Evolutionary conservation across 495 filamentous ascomycete species (phyloP).

Genomic region (Neurospora sp.): DNA sequence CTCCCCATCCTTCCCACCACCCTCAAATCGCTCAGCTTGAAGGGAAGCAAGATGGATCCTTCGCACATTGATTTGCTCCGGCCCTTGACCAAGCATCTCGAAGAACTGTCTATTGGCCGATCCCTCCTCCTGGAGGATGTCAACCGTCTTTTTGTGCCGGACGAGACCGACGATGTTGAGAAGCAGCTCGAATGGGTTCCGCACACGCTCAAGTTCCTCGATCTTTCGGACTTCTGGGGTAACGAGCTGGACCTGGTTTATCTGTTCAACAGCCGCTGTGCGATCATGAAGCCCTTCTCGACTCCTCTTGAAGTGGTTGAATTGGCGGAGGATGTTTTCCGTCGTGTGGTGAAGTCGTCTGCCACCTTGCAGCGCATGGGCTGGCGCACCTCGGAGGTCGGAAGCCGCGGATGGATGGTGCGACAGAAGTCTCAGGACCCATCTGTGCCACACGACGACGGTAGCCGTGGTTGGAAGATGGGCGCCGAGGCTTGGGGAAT

Average conservation of each 20-base stretch:
- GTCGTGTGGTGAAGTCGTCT: conserved; percentile 45
- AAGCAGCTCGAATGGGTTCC: conserved; percentile 42
- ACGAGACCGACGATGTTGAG: conserved; percentile 24
- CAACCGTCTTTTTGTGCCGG: conserved; percentile 44
- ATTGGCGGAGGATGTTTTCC: conserved; percentile 59
- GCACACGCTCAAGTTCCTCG: conserved; percentile 65
- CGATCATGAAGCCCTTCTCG: conserved; percentile 50
- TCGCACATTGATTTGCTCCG: conserved; percentile 54
- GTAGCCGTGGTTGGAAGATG: conserved; percentile 71
- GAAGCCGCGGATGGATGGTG: conserved; percentile 59
- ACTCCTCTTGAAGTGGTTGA: conserved; percentile 75
- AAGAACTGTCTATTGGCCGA: conserved; percentile 68
- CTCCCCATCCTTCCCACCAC: conserved; percentile 58
- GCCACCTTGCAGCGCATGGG: conserved; percentile 37
- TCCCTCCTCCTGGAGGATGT: conserved; percentile 57
- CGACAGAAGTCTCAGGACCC: conserved; percentile 25
- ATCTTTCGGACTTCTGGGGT: conserved; percentile 53
- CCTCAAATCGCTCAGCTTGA: conserved; percentile 67
- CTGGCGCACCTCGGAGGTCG: conserved; percentile 61
- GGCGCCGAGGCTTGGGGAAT: conserved; percentile 83
- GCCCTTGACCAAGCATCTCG: conserved; percentile 70
- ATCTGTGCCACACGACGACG: conserved; percentile 26
- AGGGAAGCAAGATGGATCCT: conserved; percentile 58
- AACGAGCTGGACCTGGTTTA: conserved; percentile 49
- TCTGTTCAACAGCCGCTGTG: conserved; percentile 50